These are phyloP conservation scores for Lactarius vividus DNA, from an alignment of 768 basidiomycete species.

Conservation along the genomic window DNA sequence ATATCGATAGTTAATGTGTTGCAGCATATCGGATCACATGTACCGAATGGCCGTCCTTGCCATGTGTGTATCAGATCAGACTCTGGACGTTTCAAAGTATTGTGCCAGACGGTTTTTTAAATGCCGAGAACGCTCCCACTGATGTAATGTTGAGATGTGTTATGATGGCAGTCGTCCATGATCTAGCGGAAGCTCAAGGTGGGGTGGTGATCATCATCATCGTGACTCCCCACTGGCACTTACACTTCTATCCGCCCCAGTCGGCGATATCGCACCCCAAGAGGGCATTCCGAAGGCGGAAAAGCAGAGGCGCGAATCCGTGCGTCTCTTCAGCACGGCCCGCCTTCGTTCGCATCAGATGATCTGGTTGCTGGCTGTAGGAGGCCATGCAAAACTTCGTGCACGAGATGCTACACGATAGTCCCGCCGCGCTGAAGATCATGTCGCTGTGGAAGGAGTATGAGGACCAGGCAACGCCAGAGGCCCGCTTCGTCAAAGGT, in stretches of 20 bases:
- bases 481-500: conserved; percentile 89
- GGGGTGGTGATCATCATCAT: conserved; percentile 10
- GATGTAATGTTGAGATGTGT: conserved; percentile 54
- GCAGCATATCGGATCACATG: conserved; percentile 88
- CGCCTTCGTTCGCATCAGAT: neutral
- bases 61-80: conserved; percentile 77
- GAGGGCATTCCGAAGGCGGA: conserved; percentile 82
- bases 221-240: neutral
- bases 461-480: conserved; percentile 66
- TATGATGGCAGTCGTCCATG: conserved; percentile 90
- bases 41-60: conserved; percentile 94
- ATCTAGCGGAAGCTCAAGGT: conserved; percentile 95
- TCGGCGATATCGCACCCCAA: conserved; percentile 90
- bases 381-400: conserved; percentile 91
- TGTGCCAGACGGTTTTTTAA: conserved; percentile 22
- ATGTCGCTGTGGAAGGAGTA: conserved; percentile 83
- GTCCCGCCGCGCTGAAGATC: conserved; percentile 65
- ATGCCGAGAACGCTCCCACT: neutral
- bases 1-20: neutral
- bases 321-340: conserved; percentile 32
- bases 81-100: conserved; percentile 71
- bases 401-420: conserved; percentile 82
- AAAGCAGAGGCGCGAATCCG: conserved; percentile 75
- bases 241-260: conserved; percentile 38
- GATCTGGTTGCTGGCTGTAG: conserved; percentile 35